phyloP scores from a whole-genome alignment of 2,329 filamentous ascomycete genomes.

The Elsinoe batatas region DNA sequence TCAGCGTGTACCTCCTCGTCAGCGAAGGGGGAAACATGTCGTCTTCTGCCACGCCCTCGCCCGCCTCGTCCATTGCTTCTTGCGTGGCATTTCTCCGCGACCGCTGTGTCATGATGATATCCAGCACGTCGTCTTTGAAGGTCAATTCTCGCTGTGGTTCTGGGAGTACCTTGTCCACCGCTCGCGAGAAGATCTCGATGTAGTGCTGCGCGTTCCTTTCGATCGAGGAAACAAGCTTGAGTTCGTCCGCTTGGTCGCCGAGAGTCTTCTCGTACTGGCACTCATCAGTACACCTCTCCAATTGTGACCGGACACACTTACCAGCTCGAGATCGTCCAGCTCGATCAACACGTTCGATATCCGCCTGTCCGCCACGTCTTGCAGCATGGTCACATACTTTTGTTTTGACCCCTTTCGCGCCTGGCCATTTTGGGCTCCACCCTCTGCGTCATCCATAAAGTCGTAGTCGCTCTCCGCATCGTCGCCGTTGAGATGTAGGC shows the following conservation, averaged over 20 bases:
- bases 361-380: constrained; percentile 74
- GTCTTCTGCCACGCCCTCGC: constrained; percentile 55
- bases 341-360: constrained; percentile 73
- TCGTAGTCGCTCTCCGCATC: constrained; percentile 82
- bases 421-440: constrained; percentile 40
- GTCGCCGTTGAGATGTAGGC: constrained; percentile 79
- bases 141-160: constrained; percentile 65
- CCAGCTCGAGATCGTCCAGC: constrained; percentile 71
- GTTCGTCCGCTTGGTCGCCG: constrained; percentile 45
- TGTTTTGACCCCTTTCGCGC: constrained; percentile 44
- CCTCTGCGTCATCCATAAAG: constrained; percentile 69
- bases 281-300: constrained; percentile 15
- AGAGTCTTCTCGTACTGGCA: constrained; percentile 63
- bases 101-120: constrained; percentile 90
- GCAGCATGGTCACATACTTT: constrained; percentile 84
- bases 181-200: constrained; percentile 79
- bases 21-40: constrained; percentile 85
- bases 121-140: constrained; percentile 96
- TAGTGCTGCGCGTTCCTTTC: constrained; percentile 92
- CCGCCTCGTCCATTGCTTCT: constrained; percentile 36
- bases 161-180: constrained; percentile 80
- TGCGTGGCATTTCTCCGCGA: constrained; percentile 71
- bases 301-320: constrained; percentile 33
- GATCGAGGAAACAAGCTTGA: constrained; percentile 72
- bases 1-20: constrained; percentile 85